Percentiles rank a stretch among this genome's conserved stretches.
Evolutionary conservation across 805 yeast genomes (phyloP).

Genomic region (Candida insectorum): DNA sequence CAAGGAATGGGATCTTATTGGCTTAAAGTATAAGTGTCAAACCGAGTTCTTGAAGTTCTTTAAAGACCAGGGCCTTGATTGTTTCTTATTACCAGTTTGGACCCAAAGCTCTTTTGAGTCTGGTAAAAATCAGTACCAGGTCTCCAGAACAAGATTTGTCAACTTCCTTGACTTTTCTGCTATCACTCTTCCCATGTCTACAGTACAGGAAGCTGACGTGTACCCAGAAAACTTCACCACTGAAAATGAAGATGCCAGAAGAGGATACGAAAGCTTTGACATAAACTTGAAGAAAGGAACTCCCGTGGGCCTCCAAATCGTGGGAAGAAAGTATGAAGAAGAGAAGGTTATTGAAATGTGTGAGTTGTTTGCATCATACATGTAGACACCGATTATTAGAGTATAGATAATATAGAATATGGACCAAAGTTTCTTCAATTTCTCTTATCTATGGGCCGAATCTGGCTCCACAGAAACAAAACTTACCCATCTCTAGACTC

Average conservation of each 20-base stretch:
- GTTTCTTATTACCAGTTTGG: slow-evolving; percentile 25
- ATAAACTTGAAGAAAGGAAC: too few relatives aligned
- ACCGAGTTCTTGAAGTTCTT: slow-evolving; percentile 31
- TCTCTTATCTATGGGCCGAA: too few relatives aligned
- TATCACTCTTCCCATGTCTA: slow-evolving; percentile 4
- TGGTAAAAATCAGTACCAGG: slow-evolving; percentile 1
- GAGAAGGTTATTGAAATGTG: slow-evolving; percentile 48
- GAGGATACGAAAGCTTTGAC: too few relatives aligned
- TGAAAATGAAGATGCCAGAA: too few relatives aligned
- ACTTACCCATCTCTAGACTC: too few relatives aligned
- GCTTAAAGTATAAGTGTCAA: slow-evolving; percentile 1
- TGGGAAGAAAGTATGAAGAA: slow-evolving; percentile 58
- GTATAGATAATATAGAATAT: too few relatives aligned
- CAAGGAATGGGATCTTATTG: slow-evolving; percentile 4
- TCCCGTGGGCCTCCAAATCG: slow-evolving; percentile 64
- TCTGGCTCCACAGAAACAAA: too few relatives aligned
- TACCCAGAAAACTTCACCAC: too few relatives aligned
- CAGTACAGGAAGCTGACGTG: slow-evolving; percentile 1
- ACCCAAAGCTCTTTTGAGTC: slow-evolving; percentile 1
- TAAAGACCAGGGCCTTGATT: slow-evolving; percentile 41
- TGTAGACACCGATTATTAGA: too few relatives aligned
- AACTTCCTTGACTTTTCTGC: slow-evolving; percentile 2
- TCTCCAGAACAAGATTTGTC: slow-evolving; percentile 2
- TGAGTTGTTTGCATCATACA: neutral
- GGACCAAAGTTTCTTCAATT: too few relatives aligned